A percentile compares a stretch with the other conserved stretches of the same genome.
phyloP scores from a whole-genome alignment of 352 stramenopile genomes.

The Blastocystis sp. region DNA sequence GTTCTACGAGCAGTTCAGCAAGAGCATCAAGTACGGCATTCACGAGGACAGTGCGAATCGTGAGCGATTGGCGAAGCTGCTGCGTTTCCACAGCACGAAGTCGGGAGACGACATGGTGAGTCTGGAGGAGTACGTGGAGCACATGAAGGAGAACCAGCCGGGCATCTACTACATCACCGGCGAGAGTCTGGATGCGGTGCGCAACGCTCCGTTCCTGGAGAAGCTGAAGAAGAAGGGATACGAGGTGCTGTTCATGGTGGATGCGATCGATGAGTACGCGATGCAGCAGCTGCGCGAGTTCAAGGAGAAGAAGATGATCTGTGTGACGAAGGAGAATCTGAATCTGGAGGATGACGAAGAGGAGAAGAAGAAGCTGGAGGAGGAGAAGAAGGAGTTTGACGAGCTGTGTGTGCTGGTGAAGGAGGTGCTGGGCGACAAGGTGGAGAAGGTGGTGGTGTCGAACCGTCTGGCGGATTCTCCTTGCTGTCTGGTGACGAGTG shows the following conservation, averaged over 20 bases:
- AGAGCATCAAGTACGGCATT: slow-evolving; percentile 98
- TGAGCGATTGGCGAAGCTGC: slow-evolving; percentile 95
- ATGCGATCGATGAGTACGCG: slow-evolving; percentile 98
- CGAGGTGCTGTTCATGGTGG: slow-evolving; percentile 97
- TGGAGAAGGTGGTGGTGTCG: slow-evolving; percentile 98
- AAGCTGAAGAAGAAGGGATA: slow-evolving; percentile 99
- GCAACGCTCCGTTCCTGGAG: slow-evolving; percentile 98
- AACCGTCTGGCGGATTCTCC: slow-evolving; percentile 96
- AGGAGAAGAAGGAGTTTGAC: slow-evolving; percentile 88
- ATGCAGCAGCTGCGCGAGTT: slow-evolving; percentile 99
- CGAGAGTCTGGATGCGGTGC: slow-evolving; percentile 95
- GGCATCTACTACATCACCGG: slow-evolving; percentile 99
- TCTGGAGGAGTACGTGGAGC: slow-evolving; percentile 94
- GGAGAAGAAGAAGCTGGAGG: slow-evolving; percentile 96
- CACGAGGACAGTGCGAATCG: slow-evolving; percentile 98
- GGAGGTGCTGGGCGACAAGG: slow-evolving; percentile 98
- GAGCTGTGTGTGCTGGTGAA: slow-evolving; percentile 99
- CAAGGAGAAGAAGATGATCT: slow-evolving; percentile 99
- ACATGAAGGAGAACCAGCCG: slow-evolving; percentile 89
- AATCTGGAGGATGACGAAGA: slow-evolving; percentile 75
- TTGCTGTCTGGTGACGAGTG: slow-evolving; percentile 94
- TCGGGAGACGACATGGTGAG: slow-evolving; percentile 89
- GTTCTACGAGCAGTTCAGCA: slow-evolving; percentile 98
- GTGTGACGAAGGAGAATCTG: slow-evolving; percentile 81
- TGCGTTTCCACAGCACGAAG: slow-evolving; percentile 97